Evolutionary conservation across 1,284 basidiomycete genomes (phyloP).

Genomic region (Moesziomyces sp.): DNA sequence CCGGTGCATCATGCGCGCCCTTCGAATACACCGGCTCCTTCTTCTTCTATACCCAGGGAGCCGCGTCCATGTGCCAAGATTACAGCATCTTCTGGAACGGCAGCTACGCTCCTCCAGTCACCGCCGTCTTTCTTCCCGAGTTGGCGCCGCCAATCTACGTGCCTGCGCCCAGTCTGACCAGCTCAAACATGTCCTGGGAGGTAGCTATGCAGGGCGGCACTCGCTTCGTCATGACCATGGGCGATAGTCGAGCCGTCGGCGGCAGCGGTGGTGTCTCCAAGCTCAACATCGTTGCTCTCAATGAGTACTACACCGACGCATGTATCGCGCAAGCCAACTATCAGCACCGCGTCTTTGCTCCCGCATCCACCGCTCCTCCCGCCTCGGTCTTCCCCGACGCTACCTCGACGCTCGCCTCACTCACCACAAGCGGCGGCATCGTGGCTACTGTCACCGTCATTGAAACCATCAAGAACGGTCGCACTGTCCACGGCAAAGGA

Average conservation of each 20-base stretch:
- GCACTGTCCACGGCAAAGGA: conserved; percentile 7
- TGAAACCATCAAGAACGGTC: conserved; percentile 43
- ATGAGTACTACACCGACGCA: conserved; percentile 35
- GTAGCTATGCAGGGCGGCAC: conserved; percentile 40
- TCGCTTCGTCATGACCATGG: conserved; percentile 44
- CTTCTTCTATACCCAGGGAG: conserved; percentile 32
- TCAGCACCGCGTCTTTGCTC: conserved; percentile 25
- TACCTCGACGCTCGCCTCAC: conserved; percentile 35
- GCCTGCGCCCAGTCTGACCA: conserved; percentile 2
- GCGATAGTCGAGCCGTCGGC: conserved; percentile 22
- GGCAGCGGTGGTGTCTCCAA: conserved; percentile 43
- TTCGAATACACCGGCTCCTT: conserved; percentile 25
- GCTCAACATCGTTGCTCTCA: conserved; percentile 40
- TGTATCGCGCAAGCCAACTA: conserved; percentile 23
- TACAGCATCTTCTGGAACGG: conserved; percentile 41
- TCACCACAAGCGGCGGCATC: conserved; percentile 40
- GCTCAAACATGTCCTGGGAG: conserved; percentile 26
- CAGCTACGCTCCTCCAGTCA: conserved; percentile 27
- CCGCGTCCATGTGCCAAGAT: conserved; percentile 34
- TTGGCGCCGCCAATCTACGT: conserved; percentile 43
- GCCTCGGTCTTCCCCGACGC: conserved; percentile 47
- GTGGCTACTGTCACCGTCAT: conserved; percentile 43
- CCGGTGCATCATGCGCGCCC: conserved; percentile 20
- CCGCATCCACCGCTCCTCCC: conserved; percentile 25
- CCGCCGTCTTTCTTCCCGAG: conserved; percentile 43